Percentiles rank a stretch among this genome's conserved stretches.
Evolutionary conservation across 176 grass and related monocot species (phyloP).

Genomic region (Zizania latifolia): DNA sequence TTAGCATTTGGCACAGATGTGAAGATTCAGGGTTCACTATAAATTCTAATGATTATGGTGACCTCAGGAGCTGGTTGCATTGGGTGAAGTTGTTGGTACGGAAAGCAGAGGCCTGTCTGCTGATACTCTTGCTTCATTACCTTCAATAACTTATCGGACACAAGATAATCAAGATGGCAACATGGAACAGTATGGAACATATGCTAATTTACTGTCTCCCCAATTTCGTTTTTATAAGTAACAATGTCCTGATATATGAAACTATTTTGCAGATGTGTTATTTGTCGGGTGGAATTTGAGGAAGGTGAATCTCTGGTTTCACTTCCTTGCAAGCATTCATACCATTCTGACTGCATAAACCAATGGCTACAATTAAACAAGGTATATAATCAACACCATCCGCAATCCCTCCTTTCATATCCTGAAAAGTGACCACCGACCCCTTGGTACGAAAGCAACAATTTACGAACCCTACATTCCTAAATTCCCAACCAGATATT

Average conservation of each 20-base stretch:
- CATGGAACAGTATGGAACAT: constrained; percentile 70
- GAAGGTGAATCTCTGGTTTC: constrained; percentile 74
- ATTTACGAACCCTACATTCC: no score
- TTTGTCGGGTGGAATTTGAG: constrained; percentile 91
- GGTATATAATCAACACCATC: constrained; percentile 29
- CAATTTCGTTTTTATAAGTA: not conserved
- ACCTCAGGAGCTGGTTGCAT: constrained; percentile 73
- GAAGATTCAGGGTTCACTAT: not conserved
- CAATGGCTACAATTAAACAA: constrained; percentile 96
- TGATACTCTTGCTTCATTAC: constrained; percentile 65
- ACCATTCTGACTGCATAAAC: constrained; percentile 90
- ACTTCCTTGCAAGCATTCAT: constrained; percentile 87
- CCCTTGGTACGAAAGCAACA: no score
- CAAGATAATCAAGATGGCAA: constrained; percentile 67
- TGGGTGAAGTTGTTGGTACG: constrained; percentile 83
- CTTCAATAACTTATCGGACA: constrained; percentile 61
- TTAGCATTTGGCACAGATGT: not conserved
- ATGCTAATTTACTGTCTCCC: not conserved
- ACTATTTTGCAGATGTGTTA: constrained; percentile 67
- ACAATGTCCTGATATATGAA: constrained; percentile 7
- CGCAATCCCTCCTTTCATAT: not conserved
- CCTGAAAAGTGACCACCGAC: not conserved
- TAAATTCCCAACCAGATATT: no score
- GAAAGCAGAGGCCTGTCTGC: constrained; percentile 76
- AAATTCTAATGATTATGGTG: constrained; percentile 15